Evolutionary conservation across 176 grass and related monocot genomes (phyloP).

Genomic region (Poa annua): DNA sequence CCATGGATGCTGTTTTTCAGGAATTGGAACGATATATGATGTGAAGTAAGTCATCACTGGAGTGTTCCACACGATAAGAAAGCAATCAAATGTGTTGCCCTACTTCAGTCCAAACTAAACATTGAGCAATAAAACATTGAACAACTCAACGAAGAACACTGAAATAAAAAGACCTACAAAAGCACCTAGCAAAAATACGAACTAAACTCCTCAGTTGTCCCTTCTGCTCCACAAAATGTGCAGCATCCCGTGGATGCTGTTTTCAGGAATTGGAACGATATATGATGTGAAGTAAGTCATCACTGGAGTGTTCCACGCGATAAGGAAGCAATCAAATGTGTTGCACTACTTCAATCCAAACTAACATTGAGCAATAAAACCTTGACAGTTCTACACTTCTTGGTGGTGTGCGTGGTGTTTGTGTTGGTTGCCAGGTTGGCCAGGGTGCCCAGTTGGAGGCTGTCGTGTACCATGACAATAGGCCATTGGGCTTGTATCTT

Average conservation of each 20-base stretch:
- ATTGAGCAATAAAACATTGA: neutral
- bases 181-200: neutral
- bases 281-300: constrained; percentile 34
- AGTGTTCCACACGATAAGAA: neutral
- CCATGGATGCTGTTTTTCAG: constrained; percentile 36
- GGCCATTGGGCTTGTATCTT: neutral
- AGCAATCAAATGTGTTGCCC: neutral
- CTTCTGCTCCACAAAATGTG: constrained; percentile 45
- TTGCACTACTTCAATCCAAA: neutral
- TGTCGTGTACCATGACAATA: neutral
- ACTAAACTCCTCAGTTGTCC: constrained; percentile 50
- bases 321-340: neutral
- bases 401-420: neutral
- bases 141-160: neutral
- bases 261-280: constrained; percentile 63
- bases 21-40: constrained; percentile 52
- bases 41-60: constrained; percentile 46
- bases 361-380: neutral
- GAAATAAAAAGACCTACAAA: neutral
- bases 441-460: neutral
- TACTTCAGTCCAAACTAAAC: neutral
- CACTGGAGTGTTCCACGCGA: constrained; percentile 5
- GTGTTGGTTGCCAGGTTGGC: neutral
- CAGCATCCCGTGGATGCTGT: constrained; percentile 29
- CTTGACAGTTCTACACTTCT: constrained; percentile 11